These are phyloP conservation scores for Russula lepida DNA, from an alignment of 768 basidiomycete genomes.

Conservation along the genomic window DNA sequence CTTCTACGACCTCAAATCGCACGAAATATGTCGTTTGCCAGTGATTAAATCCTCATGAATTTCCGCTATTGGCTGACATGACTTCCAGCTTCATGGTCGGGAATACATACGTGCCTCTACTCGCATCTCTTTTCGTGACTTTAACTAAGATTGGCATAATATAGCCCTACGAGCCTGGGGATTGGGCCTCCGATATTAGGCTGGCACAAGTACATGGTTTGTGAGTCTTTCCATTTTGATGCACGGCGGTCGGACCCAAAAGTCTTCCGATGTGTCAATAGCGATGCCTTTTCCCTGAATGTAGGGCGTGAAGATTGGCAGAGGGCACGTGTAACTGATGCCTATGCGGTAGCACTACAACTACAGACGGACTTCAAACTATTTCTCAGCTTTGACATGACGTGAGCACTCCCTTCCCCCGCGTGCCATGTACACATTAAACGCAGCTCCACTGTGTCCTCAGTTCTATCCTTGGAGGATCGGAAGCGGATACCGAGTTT, in stretches of 20 bases:
- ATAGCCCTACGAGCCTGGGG: not conserved
- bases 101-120: not conserved
- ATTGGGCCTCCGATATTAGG: constrained; percentile 2
- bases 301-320: constrained; percentile 26
- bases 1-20: not conserved
- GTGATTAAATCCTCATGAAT: not conserved
- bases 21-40: constrained; percentile 15
- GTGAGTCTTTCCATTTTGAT: not conserved
- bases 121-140: not conserved
- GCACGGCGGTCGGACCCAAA: not conserved
- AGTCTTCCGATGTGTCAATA: not conserved
- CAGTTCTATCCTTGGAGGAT: constrained; percentile 28
- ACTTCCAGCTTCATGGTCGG: constrained; percentile 13
- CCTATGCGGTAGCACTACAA: constrained; percentile 46
- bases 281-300: constrained; percentile 20
- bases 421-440: not conserved
- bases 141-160: not conserved
- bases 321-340: constrained; percentile 17
- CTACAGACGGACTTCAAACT: constrained; percentile 30
- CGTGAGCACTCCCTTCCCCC: constrained; percentile 15
- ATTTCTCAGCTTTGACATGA: constrained; percentile 35
- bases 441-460: not conserved
- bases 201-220: constrained; percentile 9
- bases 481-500: constrained; percentile 17
- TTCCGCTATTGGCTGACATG: not conserved